These are phyloP conservation scores for Cryptococcus sp. DNA, from an alignment of 1,284 basidiomycete genomes.

Conservation along the genomic window DNA sequence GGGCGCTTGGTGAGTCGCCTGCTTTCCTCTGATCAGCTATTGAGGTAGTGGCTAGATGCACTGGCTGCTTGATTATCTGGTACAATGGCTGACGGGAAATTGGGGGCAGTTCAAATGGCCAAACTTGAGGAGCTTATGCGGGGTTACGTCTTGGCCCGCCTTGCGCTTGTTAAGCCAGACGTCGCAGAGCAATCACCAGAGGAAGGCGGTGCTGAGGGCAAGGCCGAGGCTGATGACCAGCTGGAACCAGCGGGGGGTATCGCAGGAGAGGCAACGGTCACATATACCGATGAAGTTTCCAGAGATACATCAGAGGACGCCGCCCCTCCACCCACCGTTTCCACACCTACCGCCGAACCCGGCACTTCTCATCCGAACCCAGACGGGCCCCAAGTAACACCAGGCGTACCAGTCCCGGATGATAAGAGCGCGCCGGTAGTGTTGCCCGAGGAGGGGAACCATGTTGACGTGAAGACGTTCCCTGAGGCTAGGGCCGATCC, in stretches of 20 bases:
- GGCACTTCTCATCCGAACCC: not conserved
- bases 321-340: no score
- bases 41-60: no score
- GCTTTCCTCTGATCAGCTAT: no score
- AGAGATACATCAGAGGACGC: no score
- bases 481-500: no score
- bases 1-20: slow-evolving; percentile 58
- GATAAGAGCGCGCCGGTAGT: slow-evolving; percentile 29
- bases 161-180: slow-evolving; percentile 2
- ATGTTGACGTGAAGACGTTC: no score
- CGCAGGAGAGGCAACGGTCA: not conserved
- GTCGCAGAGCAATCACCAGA: not conserved
- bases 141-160: slow-evolving; percentile 23
- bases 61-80: not conserved
- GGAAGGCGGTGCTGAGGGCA: not conserved
- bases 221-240: not conserved
- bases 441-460: not conserved
- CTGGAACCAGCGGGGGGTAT: not conserved
- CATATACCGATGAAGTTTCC: not conserved
- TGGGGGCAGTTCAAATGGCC: slow-evolving; percentile 33
- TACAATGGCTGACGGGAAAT: not conserved
- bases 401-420: slow-evolving; percentile 25
- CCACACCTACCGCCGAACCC: not conserved
- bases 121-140: slow-evolving; percentile 37
- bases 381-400: slow-evolving; percentile 1